A percentile compares a stretch with the other conserved stretches of the same genome.
These are phyloP conservation scores for Davidsoniella australis DNA, from an alignment of 2,329 filamentous ascomycete genomes.

Conservation along the genomic window DNA sequence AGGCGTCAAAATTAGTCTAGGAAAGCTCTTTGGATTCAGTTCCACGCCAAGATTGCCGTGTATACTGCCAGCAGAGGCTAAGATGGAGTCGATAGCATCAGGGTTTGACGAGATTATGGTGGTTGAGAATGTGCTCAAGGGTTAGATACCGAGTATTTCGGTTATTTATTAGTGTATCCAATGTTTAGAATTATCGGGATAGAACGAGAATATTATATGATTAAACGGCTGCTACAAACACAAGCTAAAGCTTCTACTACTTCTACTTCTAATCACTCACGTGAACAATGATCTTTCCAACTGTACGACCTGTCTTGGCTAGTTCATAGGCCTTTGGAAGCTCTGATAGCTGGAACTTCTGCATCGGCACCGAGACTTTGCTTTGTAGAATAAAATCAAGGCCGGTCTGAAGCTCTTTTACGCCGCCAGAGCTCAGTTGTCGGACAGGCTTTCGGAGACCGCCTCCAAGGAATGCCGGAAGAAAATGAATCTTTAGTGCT, in stretches of 20 bases:
- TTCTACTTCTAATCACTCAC: constrained; percentile 13
- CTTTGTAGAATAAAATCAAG: constrained; percentile 39
- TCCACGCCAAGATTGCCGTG: constrained; percentile 26
- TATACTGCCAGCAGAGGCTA: constrained; percentile 19
- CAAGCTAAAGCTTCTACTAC: neutral
- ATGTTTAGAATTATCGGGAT: no score
- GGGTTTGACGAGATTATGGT: constrained; percentile 22
- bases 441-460: constrained; percentile 26
- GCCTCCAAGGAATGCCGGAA: constrained; percentile 23
- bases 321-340: constrained; percentile 37
- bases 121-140: constrained; percentile 14
- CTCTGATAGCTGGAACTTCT: constrained; percentile 40
- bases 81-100: constrained; percentile 20
- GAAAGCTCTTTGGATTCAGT: constrained; percentile 23
- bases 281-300: constrained; percentile 41
- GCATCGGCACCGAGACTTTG: constrained; percentile 38
- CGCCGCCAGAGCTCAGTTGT: constrained; percentile 23
- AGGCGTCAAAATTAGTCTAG: constrained; percentile 30
- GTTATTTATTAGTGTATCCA: no score
- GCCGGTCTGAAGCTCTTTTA: constrained; percentile 31
- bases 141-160: no score
- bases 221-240: neutral
- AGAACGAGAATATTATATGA: neutral
- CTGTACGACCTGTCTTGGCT: constrained; percentile 39
- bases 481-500: constrained; percentile 16